Evolutionary conservation across 2,329 filamentous ascomycete genomes (phyloP), one percentile per base, ranked within the genome.

Genomic region (Epichloe amarillans): DNA sequence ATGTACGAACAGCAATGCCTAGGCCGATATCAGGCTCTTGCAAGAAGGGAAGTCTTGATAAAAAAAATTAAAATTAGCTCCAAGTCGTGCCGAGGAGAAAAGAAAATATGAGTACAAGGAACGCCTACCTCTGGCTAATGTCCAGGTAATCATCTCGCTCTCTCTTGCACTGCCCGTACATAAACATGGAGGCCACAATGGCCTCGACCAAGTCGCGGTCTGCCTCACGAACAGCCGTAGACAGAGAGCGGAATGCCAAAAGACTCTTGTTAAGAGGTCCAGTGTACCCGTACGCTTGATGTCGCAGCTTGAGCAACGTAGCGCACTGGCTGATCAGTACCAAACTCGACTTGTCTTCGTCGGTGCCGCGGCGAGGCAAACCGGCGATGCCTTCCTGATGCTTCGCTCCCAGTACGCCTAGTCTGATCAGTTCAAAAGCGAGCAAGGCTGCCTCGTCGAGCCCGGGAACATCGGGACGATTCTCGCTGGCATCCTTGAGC

Each of bases 261-360:
- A 96, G 75, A 57, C 91, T 89, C 66, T 93, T 84, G 72, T 89
- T 95, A 1, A 98, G 76, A 1, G 93, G 91, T 0, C 93, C 93
- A 2, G 91, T 96, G 67, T 96, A 98, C 33, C 93, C 93, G 58
- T 91, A 90, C 3, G 79, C 76, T 58, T 87, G 79, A 64, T 98
- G 93, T 35, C 83, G 80, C 54, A 97, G 74, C 61, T 86, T 88
- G 48, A 89, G 79, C 52, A 97, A 73, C 49, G 86, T 89, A 14
- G 90, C 87, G 54, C 90, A 84, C 39, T 93, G 84, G 58, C 89
- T 93, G 60, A 97, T 82, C 43, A 98, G 76, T 50, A 93, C 76
- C 43, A 89, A 82, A 60, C 84, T 84, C 35, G 78, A 75, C 64
- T 86, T 88, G 57, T 95, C 89, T 40, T 86, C 80, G 4, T 86